phyloP scores from a whole-genome alignment of 495 filamentous ascomycete species.

The Podospora fimiseda region DNA sequence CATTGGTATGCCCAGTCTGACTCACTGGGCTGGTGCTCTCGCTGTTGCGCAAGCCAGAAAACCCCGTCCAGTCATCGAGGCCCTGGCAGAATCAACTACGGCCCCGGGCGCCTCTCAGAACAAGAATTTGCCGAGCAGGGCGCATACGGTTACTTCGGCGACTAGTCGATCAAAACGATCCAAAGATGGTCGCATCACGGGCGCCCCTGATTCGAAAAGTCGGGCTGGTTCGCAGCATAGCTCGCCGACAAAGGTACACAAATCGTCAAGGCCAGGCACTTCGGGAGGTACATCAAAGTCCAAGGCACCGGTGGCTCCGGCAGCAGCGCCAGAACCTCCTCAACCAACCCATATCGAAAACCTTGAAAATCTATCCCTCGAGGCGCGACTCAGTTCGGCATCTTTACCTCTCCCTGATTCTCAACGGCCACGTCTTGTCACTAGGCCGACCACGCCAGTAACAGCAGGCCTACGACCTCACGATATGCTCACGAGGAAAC shows the following conservation, averaged over 20 bases:
- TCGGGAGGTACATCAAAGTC: constrained; percentile 3
- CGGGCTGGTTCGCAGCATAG: constrained; percentile 13
- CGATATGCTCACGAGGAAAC: constrained; percentile 40
- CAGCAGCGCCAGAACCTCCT: constrained; percentile 10
- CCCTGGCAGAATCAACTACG: constrained; percentile 47
- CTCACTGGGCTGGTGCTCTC: constrained; percentile 61
- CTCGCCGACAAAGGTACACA: constrained; percentile 24
- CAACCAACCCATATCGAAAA: constrained; percentile 19
- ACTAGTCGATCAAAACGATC: constrained; percentile 41
- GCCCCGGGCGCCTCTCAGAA: constrained; percentile 6
- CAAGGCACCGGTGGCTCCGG: neutral
- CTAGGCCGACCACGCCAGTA: constrained; percentile 43
- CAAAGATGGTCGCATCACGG: constrained; percentile 37
- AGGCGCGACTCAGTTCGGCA: constrained; percentile 55
- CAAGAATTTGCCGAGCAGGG: constrained; percentile 48
- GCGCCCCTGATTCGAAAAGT: constrained; percentile 32
- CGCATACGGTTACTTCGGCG: constrained; percentile 53
- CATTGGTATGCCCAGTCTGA: constrained; percentile 46
- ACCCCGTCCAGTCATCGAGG: constrained; percentile 50
- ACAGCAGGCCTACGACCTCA: constrained; percentile 47
- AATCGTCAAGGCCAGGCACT: constrained; percentile 14
- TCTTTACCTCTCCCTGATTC: constrained; percentile 57
- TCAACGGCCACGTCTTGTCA: constrained; percentile 39
- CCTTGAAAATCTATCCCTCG: constrained; percentile 40
- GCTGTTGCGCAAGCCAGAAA: constrained; percentile 69